Conservation (phyloP, 75 land plant species). For the Sequoiadendron giganteum region DNA sequence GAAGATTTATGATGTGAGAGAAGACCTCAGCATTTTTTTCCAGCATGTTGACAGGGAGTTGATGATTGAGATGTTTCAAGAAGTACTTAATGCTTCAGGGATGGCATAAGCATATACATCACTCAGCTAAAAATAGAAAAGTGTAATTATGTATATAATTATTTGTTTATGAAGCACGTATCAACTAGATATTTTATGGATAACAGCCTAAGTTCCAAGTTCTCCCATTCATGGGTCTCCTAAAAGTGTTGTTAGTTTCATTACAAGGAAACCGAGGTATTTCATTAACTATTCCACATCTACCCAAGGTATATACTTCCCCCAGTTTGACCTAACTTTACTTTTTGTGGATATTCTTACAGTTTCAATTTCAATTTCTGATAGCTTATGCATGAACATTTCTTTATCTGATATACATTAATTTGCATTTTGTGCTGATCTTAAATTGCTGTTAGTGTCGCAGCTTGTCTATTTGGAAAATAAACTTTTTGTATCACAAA, state of each 20-base stretch:
- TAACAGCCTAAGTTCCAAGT: not conserved
- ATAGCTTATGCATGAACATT: not conserved
- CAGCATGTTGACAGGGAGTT: slow-evolving; percentile 69
- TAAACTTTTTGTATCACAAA: not conserved
- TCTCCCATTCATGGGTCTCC: not conserved
- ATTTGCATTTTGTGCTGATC: not conserved
- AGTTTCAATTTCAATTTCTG: not conserved
- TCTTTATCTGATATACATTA: not conserved
- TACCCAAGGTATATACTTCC: not conserved
- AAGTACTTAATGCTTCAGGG: slow-evolving; percentile 56
- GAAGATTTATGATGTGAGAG: slow-evolving; percentile 71
- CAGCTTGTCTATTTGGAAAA: not conserved
- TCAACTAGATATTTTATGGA: not conserved
- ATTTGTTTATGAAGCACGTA: not conserved
- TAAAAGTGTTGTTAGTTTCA: not conserved
- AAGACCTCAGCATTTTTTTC: slow-evolving; percentile 57
- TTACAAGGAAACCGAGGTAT: not conserved
- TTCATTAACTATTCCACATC: not conserved
- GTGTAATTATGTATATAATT: not conserved
- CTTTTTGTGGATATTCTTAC: not conserved
- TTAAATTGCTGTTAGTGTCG: not conserved
- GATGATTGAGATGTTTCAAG: slow-evolving; percentile 84
- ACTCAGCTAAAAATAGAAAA: not conserved
- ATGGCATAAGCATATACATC: slow-evolving; percentile 18
- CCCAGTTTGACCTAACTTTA: not conserved